Base-by-base conservation (phyloP, 2,329 filamentous ascomycete genomes). In the Xylaria sp. region DNA sequence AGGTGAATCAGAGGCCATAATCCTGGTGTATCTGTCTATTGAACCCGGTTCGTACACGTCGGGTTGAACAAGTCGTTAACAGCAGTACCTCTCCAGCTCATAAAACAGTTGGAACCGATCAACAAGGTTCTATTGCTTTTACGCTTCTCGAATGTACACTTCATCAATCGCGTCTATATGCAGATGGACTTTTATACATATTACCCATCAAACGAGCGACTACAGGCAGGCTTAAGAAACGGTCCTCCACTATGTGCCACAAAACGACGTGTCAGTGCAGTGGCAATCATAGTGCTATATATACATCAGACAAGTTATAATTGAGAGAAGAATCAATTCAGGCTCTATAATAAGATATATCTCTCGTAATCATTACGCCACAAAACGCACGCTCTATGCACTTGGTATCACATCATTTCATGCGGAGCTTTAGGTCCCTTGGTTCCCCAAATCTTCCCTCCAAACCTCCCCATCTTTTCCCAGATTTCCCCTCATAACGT, bases 361-460 rank as follows among this genome's bases (percentile, higher is more conserved):
- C 39, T 67, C 15, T 65, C 56, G 62, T 70, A 68, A 68, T 66
- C 59, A 68, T 70, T 68, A 70, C 68, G 65, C 65, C 60, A 70
- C 63, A 65, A 46, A 60, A 65, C 60, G 61, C 60, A 65, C 61
- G 61, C 53, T 63, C 25, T 53, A 63, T 68, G 65, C 62, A 59
- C 55, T 58, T 65, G 48, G 68, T 68, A 70, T 70, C 68, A 66
- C 68, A 60, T 68, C 68, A 70, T 59, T 60, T 28, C 43, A 32
- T 57, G 67, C 28, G 60, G 64, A 64, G 56, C 45, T 46, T 25
- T 58, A 43, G 60, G 32, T 63, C 57, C 63, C 53, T 53, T 36
- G 25, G 32, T 67, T 69, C 67, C 57, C 63, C 63, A 63, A 66
- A 20, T 46, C 43, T 46, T 30, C 52, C 58, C 43, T n/a, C 50